Percentiles rank a stretch among this genome's conserved stretches.
Conservation (phyloP, 257 asterid species). For the Rehmannia glutinosa region DNA sequence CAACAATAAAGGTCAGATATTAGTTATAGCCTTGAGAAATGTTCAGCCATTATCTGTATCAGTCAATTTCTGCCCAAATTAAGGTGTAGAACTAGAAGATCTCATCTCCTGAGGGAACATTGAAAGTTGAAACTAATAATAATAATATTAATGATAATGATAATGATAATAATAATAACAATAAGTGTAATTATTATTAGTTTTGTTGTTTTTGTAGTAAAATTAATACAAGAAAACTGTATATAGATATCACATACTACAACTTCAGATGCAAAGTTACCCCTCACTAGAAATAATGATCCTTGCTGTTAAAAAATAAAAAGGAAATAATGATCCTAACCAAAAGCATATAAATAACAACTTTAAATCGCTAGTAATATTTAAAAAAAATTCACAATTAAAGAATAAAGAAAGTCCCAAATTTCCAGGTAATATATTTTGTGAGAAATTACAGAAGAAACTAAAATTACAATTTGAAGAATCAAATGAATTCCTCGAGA, state of each 20-base stretch:
- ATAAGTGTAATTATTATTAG: too few relatives aligned
- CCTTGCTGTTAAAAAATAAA: too few relatives aligned
- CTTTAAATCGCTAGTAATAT: background rate
- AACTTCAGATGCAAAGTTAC: background rate
- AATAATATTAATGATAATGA: too few relatives aligned
- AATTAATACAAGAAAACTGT: too few relatives aligned
- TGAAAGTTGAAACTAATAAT: too few relatives aligned
- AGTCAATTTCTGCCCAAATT: conserved; percentile 1
- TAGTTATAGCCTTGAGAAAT: background rate
- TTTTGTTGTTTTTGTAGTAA: too few relatives aligned
- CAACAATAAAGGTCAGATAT: background rate
- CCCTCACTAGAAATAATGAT: background rate
- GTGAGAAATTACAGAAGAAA: background rate
- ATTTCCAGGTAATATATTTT: background rate
- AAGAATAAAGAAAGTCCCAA: background rate
- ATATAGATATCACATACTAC: background rate
- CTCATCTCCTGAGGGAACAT: too few relatives aligned
- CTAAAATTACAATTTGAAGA: conserved; percentile 1
- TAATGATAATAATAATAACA: too few relatives aligned
- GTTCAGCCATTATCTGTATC: background rate
- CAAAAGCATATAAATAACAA: background rate
- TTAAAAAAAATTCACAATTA: background rate
- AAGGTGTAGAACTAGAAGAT: background rate
- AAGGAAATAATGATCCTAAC: too few relatives aligned
- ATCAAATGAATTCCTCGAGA: conserved; percentile 4